These are phyloP conservation scores for Styphnolobium japonicum DNA, from an alignment of 306 rosid species.

Conservation along the genomic window DNA sequence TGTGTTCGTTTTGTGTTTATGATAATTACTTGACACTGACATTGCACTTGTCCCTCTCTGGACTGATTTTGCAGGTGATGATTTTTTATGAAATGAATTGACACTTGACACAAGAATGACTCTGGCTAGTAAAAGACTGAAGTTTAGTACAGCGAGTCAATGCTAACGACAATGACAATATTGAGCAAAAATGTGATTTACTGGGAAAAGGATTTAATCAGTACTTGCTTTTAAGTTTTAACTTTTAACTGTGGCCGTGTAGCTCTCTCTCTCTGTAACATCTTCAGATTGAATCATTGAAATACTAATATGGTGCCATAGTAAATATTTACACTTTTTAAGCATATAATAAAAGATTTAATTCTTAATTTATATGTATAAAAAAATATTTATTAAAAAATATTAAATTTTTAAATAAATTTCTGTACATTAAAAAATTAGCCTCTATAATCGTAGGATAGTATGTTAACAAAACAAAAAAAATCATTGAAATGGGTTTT, in stretches of 20 bases:
- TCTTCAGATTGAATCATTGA: background rate
- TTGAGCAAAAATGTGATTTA: background rate
- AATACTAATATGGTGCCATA: no score
- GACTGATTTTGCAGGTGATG: conserved; percentile 10
- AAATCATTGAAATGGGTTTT: background rate
- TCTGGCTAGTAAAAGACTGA: background rate
- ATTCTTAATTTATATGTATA: no score
- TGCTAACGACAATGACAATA: background rate
- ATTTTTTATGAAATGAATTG: conserved; percentile 6
- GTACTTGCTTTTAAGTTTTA: background rate
- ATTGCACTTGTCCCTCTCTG: background rate
- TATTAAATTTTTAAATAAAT: no score
- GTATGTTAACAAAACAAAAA: no score
- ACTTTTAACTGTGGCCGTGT: background rate
- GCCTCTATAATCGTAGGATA: no score
- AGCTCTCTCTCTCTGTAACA: no score
- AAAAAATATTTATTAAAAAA: no score
- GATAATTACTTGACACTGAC: background rate
- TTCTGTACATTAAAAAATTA: no score
- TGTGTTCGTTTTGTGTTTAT: background rate
- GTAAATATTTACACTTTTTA: no score
- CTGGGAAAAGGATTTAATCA: background rate
- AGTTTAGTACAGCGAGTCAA: background rate
- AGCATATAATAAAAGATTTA: no score
- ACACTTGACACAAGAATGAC: background rate